Base-by-base conservation (phyloP, 495 filamentous ascomycete genomes). In the Penicillium coffeae region DNA sequence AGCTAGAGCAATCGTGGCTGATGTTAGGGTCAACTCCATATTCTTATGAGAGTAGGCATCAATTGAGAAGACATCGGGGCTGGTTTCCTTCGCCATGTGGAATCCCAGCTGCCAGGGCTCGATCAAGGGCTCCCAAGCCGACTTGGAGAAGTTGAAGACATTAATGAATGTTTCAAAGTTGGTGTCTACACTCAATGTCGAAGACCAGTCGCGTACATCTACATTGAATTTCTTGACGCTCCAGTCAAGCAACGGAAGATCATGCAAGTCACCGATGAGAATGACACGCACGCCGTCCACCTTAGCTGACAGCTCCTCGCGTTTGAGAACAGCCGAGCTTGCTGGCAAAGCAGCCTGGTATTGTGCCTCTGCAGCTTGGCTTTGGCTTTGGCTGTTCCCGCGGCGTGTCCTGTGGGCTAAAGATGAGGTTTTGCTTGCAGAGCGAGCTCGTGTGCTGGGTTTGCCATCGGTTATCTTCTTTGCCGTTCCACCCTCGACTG, bases 61-160 rank as follows among this genome's bases (percentile, higher is more conserved):
- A 33, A 97, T 74, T 0, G 88, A 87, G 50, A 96, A 72, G 38
- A 82, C 75, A 36, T 94, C 87, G 1, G 83, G 87, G 50, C 82
- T 78, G 38, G 81, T 71, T 37, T 92, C 85, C 59, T 84, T 89
- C 9, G 89, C 85, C 70, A 97, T 79, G 45, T 93, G 89, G 57
- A 97, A 84, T 21, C 91, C 92, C 16, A 97, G 71, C 50, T 93
- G 84, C 93, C 93, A 98, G 25, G 94, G 93, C 64, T 98, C 93
- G 20, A 97, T 85, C 25, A 98, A 72, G 8, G 93, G 93, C 65
- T 97, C 93, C 93, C 93, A 98, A 8, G 90, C 88, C 1, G 94
- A 97, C 65, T 98, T 97, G 16, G 93, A 91, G 68, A 98, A 98
- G 65, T 97, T 98, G 75, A 94, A 97, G 42, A 97, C 84, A 63